phyloP scores from a whole-genome alignment of 2,329 filamentous ascomycete genomes.

The Arthrobotrys musiformis region DNA sequence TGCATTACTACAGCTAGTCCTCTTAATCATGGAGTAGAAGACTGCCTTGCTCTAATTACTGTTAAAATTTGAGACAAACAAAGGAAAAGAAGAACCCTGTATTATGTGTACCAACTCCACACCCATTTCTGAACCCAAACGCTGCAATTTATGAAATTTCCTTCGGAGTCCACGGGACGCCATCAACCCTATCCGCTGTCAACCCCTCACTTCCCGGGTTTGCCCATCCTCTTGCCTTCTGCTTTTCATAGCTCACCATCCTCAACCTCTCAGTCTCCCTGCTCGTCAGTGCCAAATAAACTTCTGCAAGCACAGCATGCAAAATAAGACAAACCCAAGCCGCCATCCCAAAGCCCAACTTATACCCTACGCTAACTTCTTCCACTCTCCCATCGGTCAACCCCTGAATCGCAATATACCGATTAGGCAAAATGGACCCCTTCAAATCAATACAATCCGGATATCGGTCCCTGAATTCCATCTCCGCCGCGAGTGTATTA shows the following conservation, averaged over 20 bases:
- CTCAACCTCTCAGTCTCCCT: constrained; percentile 68
- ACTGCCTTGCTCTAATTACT: not conserved
- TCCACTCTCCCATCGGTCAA: constrained; percentile 51
- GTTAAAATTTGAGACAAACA: not conserved
- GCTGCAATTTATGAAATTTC: not conserved
- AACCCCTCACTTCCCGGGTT: constrained; percentile 67
- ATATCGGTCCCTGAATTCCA: constrained; percentile 14
- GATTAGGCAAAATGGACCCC: constrained; percentile 32
- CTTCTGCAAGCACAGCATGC: constrained; percentile 67
- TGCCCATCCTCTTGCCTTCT: constrained; percentile 68
- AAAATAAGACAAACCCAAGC: constrained; percentile 68
- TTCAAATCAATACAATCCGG: constrained; percentile 34
- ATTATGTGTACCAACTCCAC: not conserved
- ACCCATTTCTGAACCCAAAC: not conserved
- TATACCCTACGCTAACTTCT: constrained; percentile 64
- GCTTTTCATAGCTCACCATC: constrained; percentile 69
- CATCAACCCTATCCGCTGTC: constrained; percentile 64
- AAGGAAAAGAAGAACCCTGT: not conserved
- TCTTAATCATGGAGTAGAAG: not conserved
- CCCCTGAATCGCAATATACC: constrained; percentile 46
- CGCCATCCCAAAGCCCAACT: constrained; percentile 67
- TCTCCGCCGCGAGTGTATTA: not conserved
- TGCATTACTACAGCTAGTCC: not conserved
- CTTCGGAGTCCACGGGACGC: constrained; percentile 48
- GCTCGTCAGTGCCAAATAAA: constrained; percentile 68